Conservation (phyloP, 2,329 filamentous ascomycete genomes). For the Diaporthe vexans region DNA sequence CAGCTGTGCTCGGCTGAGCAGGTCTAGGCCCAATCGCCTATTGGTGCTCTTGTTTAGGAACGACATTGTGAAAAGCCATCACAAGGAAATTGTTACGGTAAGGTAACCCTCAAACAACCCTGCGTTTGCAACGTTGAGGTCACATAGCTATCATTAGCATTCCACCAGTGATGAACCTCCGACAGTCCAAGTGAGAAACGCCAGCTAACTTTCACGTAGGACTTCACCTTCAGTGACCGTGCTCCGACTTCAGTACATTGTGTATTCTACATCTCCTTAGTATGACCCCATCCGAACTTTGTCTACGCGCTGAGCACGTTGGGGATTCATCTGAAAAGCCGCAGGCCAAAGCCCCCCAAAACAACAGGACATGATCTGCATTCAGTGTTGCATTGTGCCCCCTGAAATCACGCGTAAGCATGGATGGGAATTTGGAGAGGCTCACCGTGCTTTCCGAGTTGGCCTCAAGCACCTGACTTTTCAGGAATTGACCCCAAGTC, state of each 20-base stretch:
- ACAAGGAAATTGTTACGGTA: background rate
- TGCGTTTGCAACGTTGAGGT: constrained; percentile 13
- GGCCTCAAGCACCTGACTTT: background rate
- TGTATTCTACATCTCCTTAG: no score
- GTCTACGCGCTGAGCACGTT: constrained; percentile 6
- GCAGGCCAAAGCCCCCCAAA: background rate
- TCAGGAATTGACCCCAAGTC: background rate
- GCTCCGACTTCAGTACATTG: background rate
- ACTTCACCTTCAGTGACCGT: background rate
- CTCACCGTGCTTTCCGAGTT: background rate
- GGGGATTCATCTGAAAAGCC: constrained; percentile 12
- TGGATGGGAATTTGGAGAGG: background rate
- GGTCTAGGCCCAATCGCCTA: background rate
- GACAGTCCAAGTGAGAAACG: constrained; percentile 16
- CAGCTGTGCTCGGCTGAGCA: background rate
- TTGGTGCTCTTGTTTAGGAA: background rate
- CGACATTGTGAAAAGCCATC: background rate
- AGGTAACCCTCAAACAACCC: background rate
- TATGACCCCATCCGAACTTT: constrained; percentile 1
- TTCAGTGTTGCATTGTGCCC: background rate
- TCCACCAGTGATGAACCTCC: background rate
- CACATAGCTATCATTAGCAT: constrained; percentile 1
- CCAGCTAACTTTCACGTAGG: background rate
- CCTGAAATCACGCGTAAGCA: constrained; percentile 18
- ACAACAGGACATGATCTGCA: constrained; percentile 8